Evolutionary conservation across 225 moss, liverwort and hornwort genomes (phyloP), one percentile per base, ranked within the genome.

Genomic region (Pleurozium schreberi): DNA sequence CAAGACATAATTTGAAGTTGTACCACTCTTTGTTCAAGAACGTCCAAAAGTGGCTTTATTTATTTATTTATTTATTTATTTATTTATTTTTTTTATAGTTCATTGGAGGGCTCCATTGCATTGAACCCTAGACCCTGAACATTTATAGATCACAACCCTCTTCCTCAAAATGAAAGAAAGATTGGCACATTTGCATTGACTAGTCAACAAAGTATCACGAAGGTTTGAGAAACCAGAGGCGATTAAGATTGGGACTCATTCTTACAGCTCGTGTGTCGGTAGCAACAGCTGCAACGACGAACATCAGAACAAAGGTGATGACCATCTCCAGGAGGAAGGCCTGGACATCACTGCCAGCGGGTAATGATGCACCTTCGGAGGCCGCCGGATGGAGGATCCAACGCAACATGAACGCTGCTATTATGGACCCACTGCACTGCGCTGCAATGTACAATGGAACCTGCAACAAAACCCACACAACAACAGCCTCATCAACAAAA

Each of bases 261-360:
- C 96, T 94, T 90, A 98, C 96, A 30, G 96, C 95, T 59, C 94
- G 90, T 34, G 96, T 94, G 81, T 98, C 97, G 10, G 98, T 98
- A 5, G 97, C 91, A 16, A 96, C 96, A 4, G 97, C 94, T 36
- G 96, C 92, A 34, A 97, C 94, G 53, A 97, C 96, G 83, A 98
- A 97, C 98, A 98, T 98, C 84, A 98, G 90, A 68, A 96, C 89
- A 87, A 96, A 98, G 23, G 96, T 96, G 93, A 94, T 92, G 90
- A 96, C 83, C 59, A 95, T 83, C 89, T 98, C 98, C 80, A 98
- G 31, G 7, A 94, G 83, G 15, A 98, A 92, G 33, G 97, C 95
- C 64, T 98, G 96, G 10, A 84, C 10, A 15, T 89, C 75, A 57
- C 71, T 90, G 67, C 96, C 97, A 1, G 91, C 66, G 6, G 97